Evolutionary conservation across 192 early-diverging fungal genomes (phyloP), one percentile per base, ranked within the genome.

Genomic region (Glomus cerebriforme): DNA sequence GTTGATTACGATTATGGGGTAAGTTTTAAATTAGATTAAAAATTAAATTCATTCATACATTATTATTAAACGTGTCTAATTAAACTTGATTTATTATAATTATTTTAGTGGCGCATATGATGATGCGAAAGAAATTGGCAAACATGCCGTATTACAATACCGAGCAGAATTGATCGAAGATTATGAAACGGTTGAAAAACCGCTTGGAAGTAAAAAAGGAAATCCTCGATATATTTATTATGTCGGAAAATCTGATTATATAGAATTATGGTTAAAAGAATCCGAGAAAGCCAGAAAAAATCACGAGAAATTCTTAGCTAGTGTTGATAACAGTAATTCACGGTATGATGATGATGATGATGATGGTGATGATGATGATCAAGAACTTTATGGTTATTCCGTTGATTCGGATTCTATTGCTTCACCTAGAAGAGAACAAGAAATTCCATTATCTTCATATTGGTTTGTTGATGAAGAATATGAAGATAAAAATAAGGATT

Each of bases 1-100:
- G 47, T 60, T 74, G 7, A 74, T 74, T 37, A 29, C 54, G 19
- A 59, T 74, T 12, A 74, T 74, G 73, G 37, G 12, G 73, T 74
- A 59, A 59, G 58, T 58, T n/a, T n/a, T n/a, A n/a, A n/a, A n/a
- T n/a, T n/a, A n/a, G n/a, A n/a, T n/a, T n/a, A n/a, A n/a, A n/a
- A n/a, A n/a, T n/a, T n/a, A n/a, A n/a, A 59, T 22, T n/a, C 3
- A 64, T 26, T 26, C n/a, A 19, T 19, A 4, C 13, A 8, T 31
- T 15, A 26, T 62, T 60, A n/a, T 62, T 26, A 2, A 26, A 24
- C 7, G 7, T 60, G 59, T 10, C 1, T 62, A 15, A 31, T 31
- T 64, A 64, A 64, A 29, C 15, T 2, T 4, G 17, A 32, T 5
- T 5, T 62, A 62, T 3, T 31, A 31, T 64, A 10, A 29, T 64